Evolutionary conservation across 73 alveolate species (phyloP).

Genomic region (Vitrella brassicaformis): DNA sequence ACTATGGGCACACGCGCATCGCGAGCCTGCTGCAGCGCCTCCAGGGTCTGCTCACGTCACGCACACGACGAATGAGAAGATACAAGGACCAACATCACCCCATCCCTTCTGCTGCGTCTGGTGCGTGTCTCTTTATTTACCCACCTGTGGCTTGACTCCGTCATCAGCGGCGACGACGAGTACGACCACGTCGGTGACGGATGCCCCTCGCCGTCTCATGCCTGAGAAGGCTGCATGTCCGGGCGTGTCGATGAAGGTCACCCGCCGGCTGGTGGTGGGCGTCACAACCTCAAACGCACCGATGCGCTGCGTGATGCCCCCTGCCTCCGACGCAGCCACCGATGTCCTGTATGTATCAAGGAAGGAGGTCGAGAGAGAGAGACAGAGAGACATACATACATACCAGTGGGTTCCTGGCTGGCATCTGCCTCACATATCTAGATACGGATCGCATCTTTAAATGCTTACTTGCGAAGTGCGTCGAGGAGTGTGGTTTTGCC

Average conservation of each 20-base stretch:
- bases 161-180: slow-evolving; percentile 76
- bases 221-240: slow-evolving; percentile 77
- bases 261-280: slow-evolving; percentile 37
- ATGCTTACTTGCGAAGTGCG: slow-evolving; percentile 45
- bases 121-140: too few species aligned
- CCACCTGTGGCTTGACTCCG: slow-evolving; percentile 57
- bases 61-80: background rate
- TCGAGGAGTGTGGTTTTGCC: slow-evolving; percentile 82
- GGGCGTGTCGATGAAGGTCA: slow-evolving; percentile 82
- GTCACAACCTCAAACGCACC: slow-evolving; percentile 66
- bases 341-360: slow-evolving; percentile 2
- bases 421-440: background rate
- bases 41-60: slow-evolving; percentile 41
- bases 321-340: slow-evolving; percentile 64
- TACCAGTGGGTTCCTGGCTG: background rate
- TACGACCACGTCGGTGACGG: slow-evolving; percentile 65
- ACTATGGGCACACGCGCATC: slow-evolving; percentile 48
- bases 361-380: too few species aligned
- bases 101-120: too few species aligned
- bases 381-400: background rate
- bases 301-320: slow-evolving; percentile 67
- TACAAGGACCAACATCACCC: background rate
- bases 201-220: slow-evolving; percentile 76
- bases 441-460: background rate
- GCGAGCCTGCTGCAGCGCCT: slow-evolving; percentile 52